Evolutionary conservation across 2,329 filamentous ascomycete genomes (phyloP), one percentile per base, ranked within the genome.

Genomic region (Zymoseptoria brevis): DNA sequence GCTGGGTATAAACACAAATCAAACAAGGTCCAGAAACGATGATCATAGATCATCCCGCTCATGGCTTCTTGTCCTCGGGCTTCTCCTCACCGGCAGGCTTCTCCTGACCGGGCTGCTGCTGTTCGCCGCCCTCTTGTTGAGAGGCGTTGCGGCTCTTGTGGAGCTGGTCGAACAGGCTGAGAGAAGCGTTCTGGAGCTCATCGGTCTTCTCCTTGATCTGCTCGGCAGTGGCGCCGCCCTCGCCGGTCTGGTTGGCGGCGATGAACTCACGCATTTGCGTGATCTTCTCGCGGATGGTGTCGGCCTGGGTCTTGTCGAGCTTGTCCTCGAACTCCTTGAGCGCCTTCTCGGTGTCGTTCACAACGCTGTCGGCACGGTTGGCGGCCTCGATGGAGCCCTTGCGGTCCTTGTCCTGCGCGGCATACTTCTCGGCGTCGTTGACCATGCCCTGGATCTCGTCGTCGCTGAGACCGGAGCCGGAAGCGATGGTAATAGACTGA

Each of bases 121-220:
- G 68, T 67, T 73, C 66, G 56, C 73, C 71, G 60, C 68, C 69
- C 65, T 74, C 73, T 73, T 80, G 76, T 70, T 79, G 75, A 13
- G 60, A 45, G 64, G 74, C 81, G 68, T 79, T 76, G 70, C 90
- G 87, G 68, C 93, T 90, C 84, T 96, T 95, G 89, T 99, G 93
- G 90, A 99, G 96, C 88, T 97, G 96, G 82, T 97, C 94, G 77
- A 99, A 97, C 73, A 97, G 87, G 80, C 89, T 96, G 79, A 99
- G 82, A 78, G 88, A 93, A 68, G 93, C 90, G 76, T 88, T 89
- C 82, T 97, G 94, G 74, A 99, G 89, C 79, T 96, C 93, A 68
- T 97, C 94, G 71, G 90, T 95, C 90, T 96, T 96, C 81, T 90
- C 86, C 89, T 97, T 97, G 78, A 99, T 87, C 79, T 97, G 89